Evolutionary conservation across 1,139 yeast genomes (phyloP).

Genomic region (Sugiyamaella neomexicana): DNA sequence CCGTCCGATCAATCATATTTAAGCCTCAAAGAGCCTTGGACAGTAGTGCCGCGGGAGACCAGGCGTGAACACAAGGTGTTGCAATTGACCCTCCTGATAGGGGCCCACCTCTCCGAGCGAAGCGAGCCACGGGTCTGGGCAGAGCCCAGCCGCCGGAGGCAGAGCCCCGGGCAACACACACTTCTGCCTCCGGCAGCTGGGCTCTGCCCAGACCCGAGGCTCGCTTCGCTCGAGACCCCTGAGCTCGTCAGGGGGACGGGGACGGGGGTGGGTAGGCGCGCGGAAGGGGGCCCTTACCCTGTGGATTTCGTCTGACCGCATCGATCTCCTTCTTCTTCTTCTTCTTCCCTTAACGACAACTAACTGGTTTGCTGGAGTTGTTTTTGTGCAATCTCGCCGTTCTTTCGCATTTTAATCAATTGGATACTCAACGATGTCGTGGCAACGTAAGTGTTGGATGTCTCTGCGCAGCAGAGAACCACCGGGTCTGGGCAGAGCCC

Average conservation of each 20-base stretch:
- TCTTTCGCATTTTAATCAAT: not conserved
- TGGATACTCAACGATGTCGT: slow-evolving; percentile 39
- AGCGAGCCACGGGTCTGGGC: too few relatives aligned
- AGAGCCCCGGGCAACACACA: not conserved
- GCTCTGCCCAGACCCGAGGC: not conserved
- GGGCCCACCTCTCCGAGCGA: too few relatives aligned
- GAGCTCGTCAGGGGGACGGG: too few relatives aligned
- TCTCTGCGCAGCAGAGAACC: not conserved
- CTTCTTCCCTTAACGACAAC: slow-evolving; percentile 3
- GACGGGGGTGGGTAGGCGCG: too few relatives aligned
- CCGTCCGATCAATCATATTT: slow-evolving; percentile 8
- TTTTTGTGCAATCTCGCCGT: too few relatives aligned
- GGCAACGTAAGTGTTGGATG: slow-evolving; percentile 47
- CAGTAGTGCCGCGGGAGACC: not conserved
- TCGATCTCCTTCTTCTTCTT: slow-evolving; percentile 1
- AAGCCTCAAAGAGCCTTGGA: slow-evolving; percentile 5
- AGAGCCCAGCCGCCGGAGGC: too few relatives aligned
- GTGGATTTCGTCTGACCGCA: not conserved
- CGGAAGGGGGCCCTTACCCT: slow-evolving; percentile 5
- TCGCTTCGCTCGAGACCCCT: not conserved
- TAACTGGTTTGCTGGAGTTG: not conserved
- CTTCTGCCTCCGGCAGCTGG: not conserved
- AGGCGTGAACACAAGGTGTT: slow-evolving; percentile 5
- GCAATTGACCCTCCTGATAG: not conserved
- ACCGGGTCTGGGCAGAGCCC: slow-evolving; percentile 9